Base-by-base conservation (phyloP, 1,284 basidiomycete genomes). In the Rhodofomes roseus region DNA sequence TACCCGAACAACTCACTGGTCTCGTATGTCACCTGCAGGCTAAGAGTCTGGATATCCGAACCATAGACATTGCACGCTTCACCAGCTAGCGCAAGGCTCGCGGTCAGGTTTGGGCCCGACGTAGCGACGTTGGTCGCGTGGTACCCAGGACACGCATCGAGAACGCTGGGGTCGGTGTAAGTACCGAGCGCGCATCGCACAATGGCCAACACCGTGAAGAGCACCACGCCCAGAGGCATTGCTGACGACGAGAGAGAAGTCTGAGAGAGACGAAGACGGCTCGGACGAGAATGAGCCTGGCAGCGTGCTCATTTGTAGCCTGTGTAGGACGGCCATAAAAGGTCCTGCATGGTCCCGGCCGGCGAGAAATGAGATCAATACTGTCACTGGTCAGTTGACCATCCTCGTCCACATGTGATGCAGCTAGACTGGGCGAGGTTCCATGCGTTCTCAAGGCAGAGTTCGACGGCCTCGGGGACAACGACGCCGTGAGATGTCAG, bases 1-100 rank as follows among this genome's bases (percentile, higher is more conserved):
- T 34, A 63, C 5, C 69, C 79, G 56, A 11, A 23, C 9, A n/a
- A 46, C 44, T 9, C 44, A 83, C 83, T 70, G 18, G 80, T 82
- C 67, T 88, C 86, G 63, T 87, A 87, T 0, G 79, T 80, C 43
- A 88, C 85, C 41, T 74, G 67, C 20, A 90, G 71, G 20, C 74
- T 76, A 44, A 90, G 73, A 43, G 75, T 72, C 57, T 76, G 51
- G 53, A 85, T 78, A 66, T 90, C 88, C 18, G 75, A 69, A 1
- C 87, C 89, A 68, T 83, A 90, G 22, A 86, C 82, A 61, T 84
- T 82, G 73, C 89, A 90, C 2, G 81, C 76, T 37, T 70, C 65
- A 1, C 84, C 86, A 23, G 77, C 81, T 31, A 89, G 76, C 4
- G 74, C 65, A 20, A 89, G 77, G 58, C 80, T 74, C 34, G 84